A percentile compares a stretch with the other conserved stretches of the same genome.
phyloP scores from a whole-genome alignment of 2,329 filamentous ascomycete genomes.

The Penicillium nordicum region DNA sequence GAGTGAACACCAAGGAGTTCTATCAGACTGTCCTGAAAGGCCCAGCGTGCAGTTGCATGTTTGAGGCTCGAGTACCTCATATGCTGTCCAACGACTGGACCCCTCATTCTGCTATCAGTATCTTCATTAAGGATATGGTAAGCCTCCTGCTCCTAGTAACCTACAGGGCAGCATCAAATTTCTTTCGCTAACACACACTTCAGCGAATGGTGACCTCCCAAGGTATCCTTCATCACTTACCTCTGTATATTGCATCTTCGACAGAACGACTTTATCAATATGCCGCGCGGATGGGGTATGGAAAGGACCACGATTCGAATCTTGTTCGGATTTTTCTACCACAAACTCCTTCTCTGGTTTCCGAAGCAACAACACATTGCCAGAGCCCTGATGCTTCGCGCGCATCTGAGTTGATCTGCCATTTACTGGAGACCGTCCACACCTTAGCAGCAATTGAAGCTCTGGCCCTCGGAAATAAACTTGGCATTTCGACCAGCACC shows the following conservation, averaged over 20 bases:
- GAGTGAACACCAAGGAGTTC: constrained; percentile 45
- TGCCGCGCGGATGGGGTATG: constrained; percentile 4
- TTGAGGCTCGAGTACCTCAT: constrained; percentile 54
- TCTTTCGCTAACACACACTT: not conserved
- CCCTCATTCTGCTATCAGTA: constrained; percentile 35
- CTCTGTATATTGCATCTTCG: constrained; percentile 9
- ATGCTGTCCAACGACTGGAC: constrained; percentile 52
- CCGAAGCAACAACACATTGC: not conserved
- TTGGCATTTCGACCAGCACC: not conserved
- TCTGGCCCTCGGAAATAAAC: constrained; percentile 6
- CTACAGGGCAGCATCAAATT: not conserved
- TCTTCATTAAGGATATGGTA: constrained; percentile 35
- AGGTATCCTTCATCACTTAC: constrained; percentile 5
- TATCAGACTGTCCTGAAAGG: constrained; percentile 20
- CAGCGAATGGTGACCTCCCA: constrained; percentile 13
- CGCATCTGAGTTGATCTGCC: not conserved
- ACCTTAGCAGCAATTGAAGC: constrained; percentile 9
- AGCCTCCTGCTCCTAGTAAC: not conserved
- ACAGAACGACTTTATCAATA: constrained; percentile 8
- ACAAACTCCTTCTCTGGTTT: constrained; percentile 4
- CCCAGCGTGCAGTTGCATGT: constrained; percentile 52
- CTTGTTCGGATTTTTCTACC: constrained; percentile 8
- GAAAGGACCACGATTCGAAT: constrained; percentile 8
- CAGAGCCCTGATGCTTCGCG: not conserved
- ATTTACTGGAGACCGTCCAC: constrained; percentile 9